These are phyloP conservation scores for Meyerozyma elateridarum DNA, from an alignment of 1,139 yeast species.

Conservation along the genomic window DNA sequence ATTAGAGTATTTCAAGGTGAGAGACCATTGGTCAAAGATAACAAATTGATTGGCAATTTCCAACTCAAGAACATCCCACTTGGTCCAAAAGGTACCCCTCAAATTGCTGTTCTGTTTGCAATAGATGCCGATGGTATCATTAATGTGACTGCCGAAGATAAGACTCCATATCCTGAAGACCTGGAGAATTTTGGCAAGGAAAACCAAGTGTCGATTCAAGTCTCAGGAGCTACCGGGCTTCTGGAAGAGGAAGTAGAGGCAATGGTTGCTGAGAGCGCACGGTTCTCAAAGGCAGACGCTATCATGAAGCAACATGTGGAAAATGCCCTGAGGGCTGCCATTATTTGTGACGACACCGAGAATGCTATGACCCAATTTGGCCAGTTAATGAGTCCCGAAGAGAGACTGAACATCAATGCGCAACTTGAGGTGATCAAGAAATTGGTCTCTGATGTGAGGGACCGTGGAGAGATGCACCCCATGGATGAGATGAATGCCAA, in stretches of 20 bases:
- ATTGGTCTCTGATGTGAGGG: slow-evolving; percentile 46
- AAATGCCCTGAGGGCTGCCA: slow-evolving; percentile 51
- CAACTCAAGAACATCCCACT: slow-evolving; percentile 63
- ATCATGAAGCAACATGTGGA: slow-evolving; percentile 37
- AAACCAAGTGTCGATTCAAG: slow-evolving; percentile 55
- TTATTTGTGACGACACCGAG: slow-evolving; percentile 53
- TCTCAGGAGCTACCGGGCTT: slow-evolving; percentile 64
- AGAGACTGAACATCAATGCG: slow-evolving; percentile 22
- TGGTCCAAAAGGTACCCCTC: slow-evolving; percentile 74
- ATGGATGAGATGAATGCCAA: slow-evolving; percentile 36
- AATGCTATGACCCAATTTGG: slow-evolving; percentile 46
- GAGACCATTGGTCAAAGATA: slow-evolving; percentile 66
- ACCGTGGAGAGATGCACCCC: slow-evolving; percentile 25
- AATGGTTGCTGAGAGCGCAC: slow-evolving; percentile 50
- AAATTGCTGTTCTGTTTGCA: slow-evolving; percentile 67
- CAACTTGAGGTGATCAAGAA: slow-evolving; percentile 34
- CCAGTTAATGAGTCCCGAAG: slow-evolving; percentile 32
- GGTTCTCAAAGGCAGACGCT: slow-evolving; percentile 38
- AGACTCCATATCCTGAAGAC: slow-evolving; percentile 44
- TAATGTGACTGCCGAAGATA: slow-evolving; percentile 67
- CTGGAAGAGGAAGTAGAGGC: slow-evolving; percentile 58
- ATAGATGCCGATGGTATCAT: slow-evolving; percentile 83
- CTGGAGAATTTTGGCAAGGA: slow-evolving; percentile 26
- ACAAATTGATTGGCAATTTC: slow-evolving; percentile 69
- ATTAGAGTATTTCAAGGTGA: slow-evolving; percentile 78